phyloP scores from a whole-genome alignment of 768 basidiomycete genomes.

The Amanita fuliginea region DNA sequence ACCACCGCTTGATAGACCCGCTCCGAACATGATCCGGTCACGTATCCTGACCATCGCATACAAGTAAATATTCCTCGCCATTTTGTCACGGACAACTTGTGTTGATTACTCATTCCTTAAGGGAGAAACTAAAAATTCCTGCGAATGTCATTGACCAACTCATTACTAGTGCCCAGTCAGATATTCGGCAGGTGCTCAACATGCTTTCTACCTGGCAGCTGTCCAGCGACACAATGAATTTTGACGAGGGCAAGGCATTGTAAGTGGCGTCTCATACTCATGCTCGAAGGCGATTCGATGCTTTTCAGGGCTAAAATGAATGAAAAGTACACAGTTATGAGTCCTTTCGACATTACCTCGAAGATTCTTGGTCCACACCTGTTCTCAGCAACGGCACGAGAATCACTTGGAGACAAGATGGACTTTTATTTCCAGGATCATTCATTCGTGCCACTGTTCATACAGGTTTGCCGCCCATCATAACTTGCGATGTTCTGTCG shows the following conservation, averaged over 20 bases:
- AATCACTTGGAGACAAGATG: conserved; percentile 85
- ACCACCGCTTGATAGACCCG: conserved; percentile 44
- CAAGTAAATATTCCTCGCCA: conserved; percentile 45
- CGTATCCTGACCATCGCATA: conserved; percentile 79
- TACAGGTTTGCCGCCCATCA: conserved; percentile 47
- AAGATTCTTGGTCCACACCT: conserved; percentile 87
- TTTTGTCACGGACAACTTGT: neutral
- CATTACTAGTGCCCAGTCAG: conserved; percentile 79
- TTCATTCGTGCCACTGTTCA: conserved; percentile 87
- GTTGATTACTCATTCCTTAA: conserved; percentile 16
- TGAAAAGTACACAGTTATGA: conserved; percentile 85
- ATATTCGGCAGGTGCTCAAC: conserved; percentile 94
- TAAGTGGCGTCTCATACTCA: conserved; percentile 27
- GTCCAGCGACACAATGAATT: conserved; percentile 71
- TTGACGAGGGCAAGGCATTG: conserved; percentile 89
- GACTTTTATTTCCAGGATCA: conserved; percentile 97
- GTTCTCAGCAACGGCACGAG: conserved; percentile 72
- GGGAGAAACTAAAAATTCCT: conserved; percentile 90
- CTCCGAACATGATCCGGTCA: conserved; percentile 66
- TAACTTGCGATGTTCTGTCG: neutral
- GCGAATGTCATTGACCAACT: conserved; percentile 90
- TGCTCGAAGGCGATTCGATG: neutral
- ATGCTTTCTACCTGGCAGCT: conserved; percentile 98
- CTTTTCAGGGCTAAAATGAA: conserved; percentile 66
- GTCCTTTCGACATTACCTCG: conserved; percentile 85